Percentiles rank a stretch among this genome's conserved stretches.
These are phyloP conservation scores for Boletus vermiculosoides DNA, from an alignment of 768 basidiomycete genomes.

Conservation along the genomic window DNA sequence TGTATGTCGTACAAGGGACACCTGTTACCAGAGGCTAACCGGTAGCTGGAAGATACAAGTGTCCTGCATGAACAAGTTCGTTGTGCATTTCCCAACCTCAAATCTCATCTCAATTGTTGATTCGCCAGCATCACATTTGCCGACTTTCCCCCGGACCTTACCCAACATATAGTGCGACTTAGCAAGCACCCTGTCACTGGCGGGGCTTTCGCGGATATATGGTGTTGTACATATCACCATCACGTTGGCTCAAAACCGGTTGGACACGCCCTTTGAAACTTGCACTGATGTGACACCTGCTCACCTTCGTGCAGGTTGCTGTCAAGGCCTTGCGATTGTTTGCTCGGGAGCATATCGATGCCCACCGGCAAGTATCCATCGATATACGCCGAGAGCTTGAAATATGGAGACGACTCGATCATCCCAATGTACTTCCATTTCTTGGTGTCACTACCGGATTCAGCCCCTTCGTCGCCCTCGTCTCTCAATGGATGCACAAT, in stretches of 20 bases:
- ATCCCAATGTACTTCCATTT: constrained; percentile 18
- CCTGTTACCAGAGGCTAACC: neutral
- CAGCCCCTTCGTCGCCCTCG: constrained; percentile 6
- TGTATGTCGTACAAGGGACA: no score
- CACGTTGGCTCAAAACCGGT: constrained; percentile 1
- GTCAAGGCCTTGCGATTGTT: constrained; percentile 12
- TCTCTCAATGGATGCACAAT: constrained; percentile 14
- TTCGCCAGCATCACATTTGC: constrained; percentile 10
- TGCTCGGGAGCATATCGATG: neutral
- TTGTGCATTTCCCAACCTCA: neutral
- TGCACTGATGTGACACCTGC: neutral
- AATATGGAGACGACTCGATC: constrained; percentile 15
- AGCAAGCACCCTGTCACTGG: neutral
- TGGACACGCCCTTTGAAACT: neutral
- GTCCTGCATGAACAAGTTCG: constrained; percentile 4
- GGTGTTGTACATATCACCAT: constrained; percentile 3
- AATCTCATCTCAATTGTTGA: neutral
- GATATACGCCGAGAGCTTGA: constrained; percentile 15
- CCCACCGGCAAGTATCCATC: neutral
- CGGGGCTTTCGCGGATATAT: constrained; percentile 11
- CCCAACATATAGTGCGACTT: constrained; percentile 5
- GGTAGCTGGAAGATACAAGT: no score
- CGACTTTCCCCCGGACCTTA: constrained; percentile 14
- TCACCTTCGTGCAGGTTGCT: constrained; percentile 7
- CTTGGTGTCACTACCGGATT: constrained; percentile 17